A percentile compares a stretch with the other conserved stretches of the same genome.
These are phyloP conservation scores for Akebia trifoliata DNA, from an alignment of 164 flowering plant genomes.

Conservation along the genomic window DNA sequence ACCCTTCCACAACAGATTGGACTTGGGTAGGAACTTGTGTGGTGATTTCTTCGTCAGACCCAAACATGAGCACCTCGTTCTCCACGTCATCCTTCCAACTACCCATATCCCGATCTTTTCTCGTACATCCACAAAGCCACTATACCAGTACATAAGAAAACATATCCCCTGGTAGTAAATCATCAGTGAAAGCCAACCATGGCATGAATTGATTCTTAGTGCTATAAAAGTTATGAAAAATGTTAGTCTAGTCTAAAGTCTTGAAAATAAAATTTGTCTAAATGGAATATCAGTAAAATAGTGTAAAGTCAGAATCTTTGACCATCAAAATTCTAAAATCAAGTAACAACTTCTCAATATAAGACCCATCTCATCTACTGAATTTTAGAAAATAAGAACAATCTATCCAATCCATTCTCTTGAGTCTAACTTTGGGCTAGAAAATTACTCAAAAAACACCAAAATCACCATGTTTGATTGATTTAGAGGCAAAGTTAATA, in stretches of 20 bases:
- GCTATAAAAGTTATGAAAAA: conserved; percentile 2
- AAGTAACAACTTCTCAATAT: not conserved
- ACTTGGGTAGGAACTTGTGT: conserved; percentile 76
- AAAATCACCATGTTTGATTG: no score
- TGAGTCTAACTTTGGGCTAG: no score
- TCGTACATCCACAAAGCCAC: conserved; percentile 54
- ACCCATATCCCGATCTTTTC: conserved; percentile 33
- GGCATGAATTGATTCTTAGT: conserved; percentile 13
- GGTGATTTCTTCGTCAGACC: conserved; percentile 61
- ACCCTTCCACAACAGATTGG: conserved; percentile 69
- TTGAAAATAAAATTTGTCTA: not conserved
- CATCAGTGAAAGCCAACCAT: conserved; percentile 62
- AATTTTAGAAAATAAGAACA: no score
- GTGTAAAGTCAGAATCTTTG: not conserved
- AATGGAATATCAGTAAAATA: not conserved
- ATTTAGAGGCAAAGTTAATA: no score
- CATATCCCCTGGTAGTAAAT: conserved; percentile 62
- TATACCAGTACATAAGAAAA: conserved; percentile 59
- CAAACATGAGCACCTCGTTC: conserved; percentile 35
- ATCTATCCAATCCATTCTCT: no score
- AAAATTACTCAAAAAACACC: no score
- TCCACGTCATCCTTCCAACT: conserved; percentile 27
- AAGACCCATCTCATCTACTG: not conserved
- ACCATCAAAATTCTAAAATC: not conserved
- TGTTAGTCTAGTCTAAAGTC: not conserved